Evolutionary conservation across 148 eudicot genomes (phyloP).

Genomic region (Chenopodium formosanum): DNA sequence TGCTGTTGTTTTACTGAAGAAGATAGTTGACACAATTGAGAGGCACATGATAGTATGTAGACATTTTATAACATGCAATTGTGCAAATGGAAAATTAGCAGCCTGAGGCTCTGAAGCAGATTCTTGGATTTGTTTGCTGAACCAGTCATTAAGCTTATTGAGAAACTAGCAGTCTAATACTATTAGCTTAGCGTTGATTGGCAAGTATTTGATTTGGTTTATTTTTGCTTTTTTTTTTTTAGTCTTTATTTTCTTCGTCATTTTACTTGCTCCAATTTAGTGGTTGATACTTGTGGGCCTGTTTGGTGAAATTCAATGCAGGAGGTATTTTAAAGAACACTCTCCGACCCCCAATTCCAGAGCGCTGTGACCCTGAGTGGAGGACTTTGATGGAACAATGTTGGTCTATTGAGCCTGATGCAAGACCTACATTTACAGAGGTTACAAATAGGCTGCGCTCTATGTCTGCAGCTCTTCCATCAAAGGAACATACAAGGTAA

Average conservation of each 20-base stretch:
- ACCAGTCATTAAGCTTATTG: no score
- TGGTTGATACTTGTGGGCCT: not conserved
- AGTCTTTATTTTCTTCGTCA: not conserved
- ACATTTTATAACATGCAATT: not conserved
- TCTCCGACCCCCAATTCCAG: slow-evolving; percentile 74
- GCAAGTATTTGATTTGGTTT: not conserved
- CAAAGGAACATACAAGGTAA: slow-evolving; percentile 62
- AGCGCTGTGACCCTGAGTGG: slow-evolving; percentile 78
- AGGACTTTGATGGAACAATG: slow-evolving; percentile 80
- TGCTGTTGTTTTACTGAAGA: not conserved
- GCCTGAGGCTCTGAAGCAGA: not conserved
- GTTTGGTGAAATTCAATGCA: slow-evolving; percentile 24
- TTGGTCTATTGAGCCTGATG: slow-evolving; percentile 72
- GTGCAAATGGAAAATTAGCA: not conserved
- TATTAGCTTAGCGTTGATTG: not conserved
- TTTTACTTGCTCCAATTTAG: not conserved
- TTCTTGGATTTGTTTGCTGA: no score
- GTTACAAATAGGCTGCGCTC: slow-evolving; percentile 59
- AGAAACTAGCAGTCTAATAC: no score
- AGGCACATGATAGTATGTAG: not conserved
- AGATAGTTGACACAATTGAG: not conserved
- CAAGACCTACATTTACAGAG: slow-evolving; percentile 75
- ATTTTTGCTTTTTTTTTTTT: not conserved
- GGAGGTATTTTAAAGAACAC: slow-evolving; percentile 91
- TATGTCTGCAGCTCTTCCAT: slow-evolving; percentile 54